These are phyloP conservation scores for Cyclanthera cordifolia DNA, from an alignment of 306 rosid species.

Conservation along the genomic window DNA sequence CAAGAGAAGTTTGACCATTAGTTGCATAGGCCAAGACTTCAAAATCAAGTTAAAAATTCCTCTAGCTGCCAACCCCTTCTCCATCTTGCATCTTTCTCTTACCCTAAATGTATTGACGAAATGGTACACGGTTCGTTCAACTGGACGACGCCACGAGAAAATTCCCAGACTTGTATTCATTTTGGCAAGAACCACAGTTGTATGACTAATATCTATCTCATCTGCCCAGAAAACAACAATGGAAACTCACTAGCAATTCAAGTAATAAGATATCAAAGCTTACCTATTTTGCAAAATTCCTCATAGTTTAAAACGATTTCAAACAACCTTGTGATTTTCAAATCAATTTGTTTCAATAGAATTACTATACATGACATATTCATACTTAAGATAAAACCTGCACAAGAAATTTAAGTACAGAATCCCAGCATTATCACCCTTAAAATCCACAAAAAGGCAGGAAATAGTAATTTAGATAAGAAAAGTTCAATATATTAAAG, in stretches of 20 bases:
- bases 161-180: not conserved
- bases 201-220: conserved; percentile 10
- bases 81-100: conserved; percentile 5
- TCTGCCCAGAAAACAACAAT: not conserved
- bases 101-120: not conserved
- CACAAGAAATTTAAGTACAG: not conserved
- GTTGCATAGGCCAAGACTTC: conserved; percentile 1
- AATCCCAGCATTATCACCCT: not conserved
- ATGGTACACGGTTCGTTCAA: not conserved
- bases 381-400: not conserved
- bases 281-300: not conserved
- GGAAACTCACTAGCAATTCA: not conserved
- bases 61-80: not conserved
- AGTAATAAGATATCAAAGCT: not conserved
- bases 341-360: not conserved
- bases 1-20: conserved; percentile 1
- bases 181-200: conserved; percentile 1
- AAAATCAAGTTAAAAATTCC: not conserved
- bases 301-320: not conserved
- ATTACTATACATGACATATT: not conserved
- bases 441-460: not conserved
- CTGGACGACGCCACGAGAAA: not conserved
- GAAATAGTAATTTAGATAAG: not conserved
- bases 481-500: not conserved
- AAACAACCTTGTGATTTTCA: not conserved